phyloP scores from a whole-genome alignment of 805 yeast species.

The Sugiyamaella valdiviana region DNA sequence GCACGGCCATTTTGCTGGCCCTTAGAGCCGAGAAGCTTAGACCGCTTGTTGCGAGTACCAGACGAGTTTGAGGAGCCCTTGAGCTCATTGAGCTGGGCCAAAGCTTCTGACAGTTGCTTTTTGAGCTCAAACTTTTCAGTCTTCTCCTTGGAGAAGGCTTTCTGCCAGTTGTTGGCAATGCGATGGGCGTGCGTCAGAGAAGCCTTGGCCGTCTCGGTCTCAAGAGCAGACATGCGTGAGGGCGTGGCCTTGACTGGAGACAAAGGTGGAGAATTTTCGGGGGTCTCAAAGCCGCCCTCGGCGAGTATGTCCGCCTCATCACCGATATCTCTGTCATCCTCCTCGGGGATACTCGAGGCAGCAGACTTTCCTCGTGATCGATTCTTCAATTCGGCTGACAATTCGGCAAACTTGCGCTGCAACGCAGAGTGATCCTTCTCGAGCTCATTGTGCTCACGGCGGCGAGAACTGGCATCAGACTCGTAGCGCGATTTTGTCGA shows the following conservation, averaged over 20 bases:
- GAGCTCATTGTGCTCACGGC: slow-evolving; percentile 22
- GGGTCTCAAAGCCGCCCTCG: slow-evolving; percentile 21
- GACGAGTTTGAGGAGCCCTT: slow-evolving; percentile 5
- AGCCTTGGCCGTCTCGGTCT: slow-evolving; percentile 58
- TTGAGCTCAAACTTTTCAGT: slow-evolving; percentile 36
- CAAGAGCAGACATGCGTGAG: slow-evolving; percentile 36
- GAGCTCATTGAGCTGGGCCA: slow-evolving; percentile 25
- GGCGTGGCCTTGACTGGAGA: slow-evolving; percentile 33
- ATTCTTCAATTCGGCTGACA: slow-evolving; percentile 20
- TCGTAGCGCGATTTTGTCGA: slow-evolving; percentile 20
- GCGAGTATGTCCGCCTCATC: slow-evolving; percentile 10
- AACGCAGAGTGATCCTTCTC: slow-evolving; percentile 23
- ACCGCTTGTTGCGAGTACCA: slow-evolving; percentile 10
- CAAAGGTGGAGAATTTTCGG: slow-evolving; percentile 27
- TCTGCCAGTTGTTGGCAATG: slow-evolving; percentile 54
- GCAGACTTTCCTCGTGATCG: not conserved
- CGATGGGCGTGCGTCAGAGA: slow-evolving; percentile 60
- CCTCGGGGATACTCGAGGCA: not conserved
- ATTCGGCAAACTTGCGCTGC: slow-evolving; percentile 16
- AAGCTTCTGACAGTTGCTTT: slow-evolving; percentile 5
- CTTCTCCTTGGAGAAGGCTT: slow-evolving; percentile 41
- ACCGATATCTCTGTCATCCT: not conserved
- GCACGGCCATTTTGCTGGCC: not conserved
- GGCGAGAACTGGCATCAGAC: slow-evolving; percentile 19
- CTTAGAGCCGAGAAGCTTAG: slow-evolving; percentile 7